These are phyloP conservation scores for Aspergillus fijiensis DNA, from an alignment of 2,329 filamentous ascomycete genomes.

Conservation along the genomic window DNA sequence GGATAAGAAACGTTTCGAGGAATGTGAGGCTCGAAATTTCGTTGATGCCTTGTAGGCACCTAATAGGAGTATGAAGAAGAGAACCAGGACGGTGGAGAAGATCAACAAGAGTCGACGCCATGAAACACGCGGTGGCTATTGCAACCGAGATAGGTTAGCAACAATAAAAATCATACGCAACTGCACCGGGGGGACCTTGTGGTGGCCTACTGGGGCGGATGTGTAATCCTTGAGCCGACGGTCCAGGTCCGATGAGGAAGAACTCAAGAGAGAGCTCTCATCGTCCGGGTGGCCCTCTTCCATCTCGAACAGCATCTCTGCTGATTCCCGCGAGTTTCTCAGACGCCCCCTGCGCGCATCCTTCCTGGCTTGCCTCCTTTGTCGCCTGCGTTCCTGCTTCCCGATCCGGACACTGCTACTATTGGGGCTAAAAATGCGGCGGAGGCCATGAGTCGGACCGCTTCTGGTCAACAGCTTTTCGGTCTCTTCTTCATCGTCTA, in stretches of 20 bases:
- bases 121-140: slow-evolving; percentile 25
- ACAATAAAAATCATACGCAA: not conserved
- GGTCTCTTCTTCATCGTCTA: slow-evolving; percentile 70
- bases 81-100: slow-evolving; percentile 48
- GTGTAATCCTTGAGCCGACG: slow-evolving; percentile 35
- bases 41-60: slow-evolving; percentile 58
- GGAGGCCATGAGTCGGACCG: slow-evolving; percentile 36
- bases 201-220: slow-evolving; percentile 28
- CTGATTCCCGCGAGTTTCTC: slow-evolving; percentile 62
- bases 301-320: slow-evolving; percentile 84
- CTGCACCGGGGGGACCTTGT: not conserved
- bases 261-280: slow-evolving; percentile 15
- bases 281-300: slow-evolving; percentile 67
- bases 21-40: slow-evolving; percentile 30
- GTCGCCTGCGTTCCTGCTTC: slow-evolving; percentile 51
- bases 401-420: slow-evolving; percentile 53
- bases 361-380: slow-evolving; percentile 48
- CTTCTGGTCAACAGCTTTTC: slow-evolving; percentile 49
- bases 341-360: slow-evolving; percentile 47
- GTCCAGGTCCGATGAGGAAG: slow-evolving; percentile 50
- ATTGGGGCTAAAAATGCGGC: slow-evolving; percentile 43
- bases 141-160: not conserved
- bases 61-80: slow-evolving; percentile 57
- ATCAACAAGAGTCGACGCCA: slow-evolving; percentile 40
- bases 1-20: slow-evolving; percentile 42